Conservation (phyloP, 225 moss, liverwort and hornwort species). For the Sphagnum tenellum region DNA sequence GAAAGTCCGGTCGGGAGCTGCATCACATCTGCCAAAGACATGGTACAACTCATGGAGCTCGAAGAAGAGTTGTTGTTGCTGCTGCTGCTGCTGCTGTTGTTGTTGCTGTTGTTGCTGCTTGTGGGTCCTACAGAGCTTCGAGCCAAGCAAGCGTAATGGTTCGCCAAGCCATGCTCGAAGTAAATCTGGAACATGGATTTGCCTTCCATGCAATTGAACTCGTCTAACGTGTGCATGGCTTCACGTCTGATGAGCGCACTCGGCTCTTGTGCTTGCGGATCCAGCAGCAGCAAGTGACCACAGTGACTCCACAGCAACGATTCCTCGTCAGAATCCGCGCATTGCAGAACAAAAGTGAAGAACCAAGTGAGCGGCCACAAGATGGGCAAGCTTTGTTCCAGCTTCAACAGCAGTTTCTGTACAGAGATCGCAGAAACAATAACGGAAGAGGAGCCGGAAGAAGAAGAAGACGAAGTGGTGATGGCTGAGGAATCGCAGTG, state of each 20-base stretch:
- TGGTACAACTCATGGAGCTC: not conserved
- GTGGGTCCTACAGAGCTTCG: not conserved
- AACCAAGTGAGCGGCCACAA: slow-evolving; percentile 24
- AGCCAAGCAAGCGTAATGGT: slow-evolving; percentile 16
- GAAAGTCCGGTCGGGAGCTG: not conserved
- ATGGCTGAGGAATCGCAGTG: no score
- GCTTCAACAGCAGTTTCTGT: slow-evolving; percentile 14
- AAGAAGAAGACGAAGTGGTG: no score
- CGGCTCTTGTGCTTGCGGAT: slow-evolving; percentile 16
- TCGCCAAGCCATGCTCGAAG: slow-evolving; percentile 29
- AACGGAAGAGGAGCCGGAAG: no score
- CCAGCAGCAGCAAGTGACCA: slow-evolving; percentile 17
- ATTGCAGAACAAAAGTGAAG: slow-evolving; percentile 14
- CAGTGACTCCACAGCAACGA: slow-evolving; percentile 17
- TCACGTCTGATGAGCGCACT: slow-evolving; percentile 8
- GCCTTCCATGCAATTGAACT: slow-evolving; percentile 13
- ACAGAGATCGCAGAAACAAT: slow-evolving; percentile 6
- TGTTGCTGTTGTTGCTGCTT: no score
- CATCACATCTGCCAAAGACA: not conserved
- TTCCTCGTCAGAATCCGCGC: slow-evolving; percentile 22
- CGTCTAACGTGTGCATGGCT: slow-evolving; percentile 16
- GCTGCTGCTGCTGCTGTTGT: no score
- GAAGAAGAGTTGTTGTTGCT: not conserved
- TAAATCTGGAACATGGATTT: slow-evolving; percentile 18
- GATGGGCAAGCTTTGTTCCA: slow-evolving; percentile 15